Conservation (phyloP, 257 asterid species). For the Fraxinus pennsylvanica region DNA sequence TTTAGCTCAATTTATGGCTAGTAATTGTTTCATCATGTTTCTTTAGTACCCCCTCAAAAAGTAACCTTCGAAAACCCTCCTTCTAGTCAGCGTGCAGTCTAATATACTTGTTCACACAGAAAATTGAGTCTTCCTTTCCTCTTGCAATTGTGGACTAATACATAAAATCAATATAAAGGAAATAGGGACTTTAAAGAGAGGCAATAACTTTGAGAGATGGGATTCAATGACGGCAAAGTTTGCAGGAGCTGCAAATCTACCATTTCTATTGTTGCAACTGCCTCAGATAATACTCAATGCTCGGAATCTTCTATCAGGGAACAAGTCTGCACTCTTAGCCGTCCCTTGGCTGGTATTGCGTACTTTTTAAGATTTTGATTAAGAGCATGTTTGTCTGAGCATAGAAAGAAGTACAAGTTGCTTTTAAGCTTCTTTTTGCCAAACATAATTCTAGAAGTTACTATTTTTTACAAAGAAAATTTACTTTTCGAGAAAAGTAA, state of each 20-base stretch:
- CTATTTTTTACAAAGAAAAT: not conserved
- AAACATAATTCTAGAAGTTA: not conserved
- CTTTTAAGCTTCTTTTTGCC: not conserved
- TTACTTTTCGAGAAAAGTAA: no score
- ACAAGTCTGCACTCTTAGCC: conserved; percentile 74
- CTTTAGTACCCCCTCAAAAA: not conserved
- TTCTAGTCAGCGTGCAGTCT: not conserved
- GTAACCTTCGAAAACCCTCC: not conserved
- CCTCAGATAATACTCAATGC: conserved; percentile 94
- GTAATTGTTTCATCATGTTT: not conserved
- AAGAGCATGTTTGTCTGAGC: not conserved
- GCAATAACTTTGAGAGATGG: conserved; percentile 68
- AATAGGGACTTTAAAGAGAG: conserved; percentile 38
- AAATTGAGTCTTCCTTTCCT: conserved; percentile 10
- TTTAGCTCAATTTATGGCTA: not conserved
- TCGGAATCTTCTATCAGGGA: conserved; percentile 83
- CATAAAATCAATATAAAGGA: conserved; percentile 43
- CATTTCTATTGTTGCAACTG: conserved; percentile 84
- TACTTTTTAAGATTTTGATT: conserved; percentile 15
- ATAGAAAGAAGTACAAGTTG: not conserved
- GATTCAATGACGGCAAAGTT: conserved; percentile 85
- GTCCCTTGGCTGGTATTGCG: conserved; percentile 92
- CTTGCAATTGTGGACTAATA: conserved; percentile 10
- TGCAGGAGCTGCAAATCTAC: conserved; percentile 91
- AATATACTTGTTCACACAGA: not conserved